Evolutionary conservation across 805 yeast genomes (phyloP).

Genomic region (Yamadazyma ubonensis): DNA sequence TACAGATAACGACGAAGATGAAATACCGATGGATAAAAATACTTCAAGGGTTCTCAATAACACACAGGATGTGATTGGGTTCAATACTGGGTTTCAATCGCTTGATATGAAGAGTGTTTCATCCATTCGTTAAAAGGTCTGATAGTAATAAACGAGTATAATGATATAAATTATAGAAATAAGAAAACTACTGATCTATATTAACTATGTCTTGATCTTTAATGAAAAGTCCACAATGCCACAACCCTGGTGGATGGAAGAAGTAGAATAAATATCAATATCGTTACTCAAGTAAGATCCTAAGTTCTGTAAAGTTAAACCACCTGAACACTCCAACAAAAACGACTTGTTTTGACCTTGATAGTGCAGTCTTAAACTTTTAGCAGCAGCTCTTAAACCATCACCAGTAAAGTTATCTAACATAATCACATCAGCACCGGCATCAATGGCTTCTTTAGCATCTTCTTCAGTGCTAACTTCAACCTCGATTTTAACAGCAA

Average conservation of each 20-base stretch:
- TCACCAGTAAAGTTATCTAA: conserved; percentile 80
- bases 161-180: too few species aligned
- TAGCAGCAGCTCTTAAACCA: conserved; percentile 64
- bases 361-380: conserved; percentile 58
- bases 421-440: conserved; percentile 97
- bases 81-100: conserved; percentile 43
- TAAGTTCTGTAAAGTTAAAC: conserved; percentile 71
- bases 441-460: conserved; percentile 88
- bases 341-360: conserved; percentile 46
- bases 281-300: conserved; percentile 65
- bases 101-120: conserved; percentile 36
- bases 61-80: conserved; percentile 40
- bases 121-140: conserved; percentile 36
- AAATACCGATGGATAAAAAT: conserved; percentile 20
- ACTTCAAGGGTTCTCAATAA: conserved; percentile 29
- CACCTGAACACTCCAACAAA: conserved; percentile 89
- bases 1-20: conserved; percentile 15
- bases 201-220: conserved; percentile 48
- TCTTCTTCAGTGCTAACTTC: conserved; percentile 84
- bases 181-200: too few species aligned
- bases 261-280: conserved; percentile 87
- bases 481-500: conserved; percentile 86
- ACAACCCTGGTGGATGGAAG: conserved; percentile 90
- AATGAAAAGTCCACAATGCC: conserved; percentile 80
- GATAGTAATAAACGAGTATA: too few species aligned